Base-by-base conservation (phyloP, 1,139 yeast genomes). In the Diutina sp. region DNA sequence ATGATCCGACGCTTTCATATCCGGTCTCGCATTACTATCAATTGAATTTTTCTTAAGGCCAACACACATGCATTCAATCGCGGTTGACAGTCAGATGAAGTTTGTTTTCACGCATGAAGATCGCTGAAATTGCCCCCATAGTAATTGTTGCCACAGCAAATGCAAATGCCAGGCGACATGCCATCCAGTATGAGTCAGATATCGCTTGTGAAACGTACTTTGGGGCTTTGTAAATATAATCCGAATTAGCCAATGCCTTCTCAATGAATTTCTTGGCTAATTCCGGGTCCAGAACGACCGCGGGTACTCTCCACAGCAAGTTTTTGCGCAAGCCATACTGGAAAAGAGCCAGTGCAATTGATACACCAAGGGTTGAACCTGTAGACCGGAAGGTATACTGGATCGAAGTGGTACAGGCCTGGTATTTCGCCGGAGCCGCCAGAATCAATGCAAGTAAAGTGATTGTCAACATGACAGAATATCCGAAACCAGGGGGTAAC, bases 361-460 rank as follows among this genome's bases (percentile, higher is more conserved):
- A 75, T 4, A 86, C 88, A 25, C 91, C 91, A 55, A 84, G 67
- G 0, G 90, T 84, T 1, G 89, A 83, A 0, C 91, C 93, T 6
- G 87, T 81, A 2, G 90, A 83, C 62, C 91, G 73, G 70, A 84
- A 85, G 4, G 88, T 83, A 66, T 86, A 86, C 62, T 85, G 89
- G 59, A 86, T 85, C 0, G 90, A 84, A 0, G 93, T 86, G 0
- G 88, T 80, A 7, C 86, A 79, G 5, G 91, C 91, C 67, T 85
- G 91, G 61, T 74, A 77, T 60, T 81, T 79, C 48, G 70, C 72
- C 2, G 87, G 87, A 9, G 77, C 82, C 1, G 83, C 78, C 0
- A 90, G 83, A 58, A 86, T 84, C 69, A 86, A 74, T 0, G 90
- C 84, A 54, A 85, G 69, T 56, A 86, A 71, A 0, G 90, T 82